Evolutionary conservation across 2,329 filamentous ascomycete species (phyloP).

Genomic region (Acrocalymma vagum): DNA sequence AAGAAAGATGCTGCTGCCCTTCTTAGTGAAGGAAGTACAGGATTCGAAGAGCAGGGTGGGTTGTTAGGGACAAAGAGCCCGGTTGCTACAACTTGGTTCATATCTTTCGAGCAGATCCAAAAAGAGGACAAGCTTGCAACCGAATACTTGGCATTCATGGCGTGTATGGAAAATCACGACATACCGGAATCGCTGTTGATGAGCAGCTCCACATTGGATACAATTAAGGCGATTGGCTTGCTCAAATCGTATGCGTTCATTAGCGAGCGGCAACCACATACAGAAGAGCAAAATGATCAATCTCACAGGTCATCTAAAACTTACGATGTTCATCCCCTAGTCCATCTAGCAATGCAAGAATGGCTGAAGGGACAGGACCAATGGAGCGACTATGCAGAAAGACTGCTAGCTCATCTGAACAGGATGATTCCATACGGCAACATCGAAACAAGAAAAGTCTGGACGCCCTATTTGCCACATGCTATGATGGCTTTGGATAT

Average conservation of each 20-base stretch:
- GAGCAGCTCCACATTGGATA: conserved; percentile 23
- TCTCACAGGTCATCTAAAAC: too few species aligned
- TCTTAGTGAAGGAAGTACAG: conserved; percentile 38
- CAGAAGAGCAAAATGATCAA: too few species aligned
- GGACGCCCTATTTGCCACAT: conserved; percentile 42
- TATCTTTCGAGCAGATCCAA: conserved; percentile 49
- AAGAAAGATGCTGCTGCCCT: conserved; percentile 33
- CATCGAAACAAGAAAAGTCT: conserved; percentile 28
- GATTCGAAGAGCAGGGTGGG: conserved; percentile 40
- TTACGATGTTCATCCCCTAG: conserved; percentile 43
- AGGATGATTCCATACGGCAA: conserved; percentile 29
- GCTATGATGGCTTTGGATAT: conserved; percentile 17
- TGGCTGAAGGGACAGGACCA: conserved; percentile 38
- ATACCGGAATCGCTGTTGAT: conserved; percentile 47
- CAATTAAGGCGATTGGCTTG: conserved; percentile 38
- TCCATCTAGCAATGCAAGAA: conserved; percentile 40
- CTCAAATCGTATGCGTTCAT: conserved; percentile 45
- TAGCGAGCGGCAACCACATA: conserved; percentile 17
- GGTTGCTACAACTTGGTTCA: conserved; percentile 47
- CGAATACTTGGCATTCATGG: conserved; percentile 46
- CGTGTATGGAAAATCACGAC: conserved; percentile 41
- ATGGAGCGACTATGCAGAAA: conserved; percentile 20
- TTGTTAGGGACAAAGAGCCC: conserved; percentile 41
- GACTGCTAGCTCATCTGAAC: conserved; percentile 20
- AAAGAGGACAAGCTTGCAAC: conserved; percentile 39